Conservation (phyloP, 169 alveolate genomes). For the Cyclospora cayetanensis region DNA sequence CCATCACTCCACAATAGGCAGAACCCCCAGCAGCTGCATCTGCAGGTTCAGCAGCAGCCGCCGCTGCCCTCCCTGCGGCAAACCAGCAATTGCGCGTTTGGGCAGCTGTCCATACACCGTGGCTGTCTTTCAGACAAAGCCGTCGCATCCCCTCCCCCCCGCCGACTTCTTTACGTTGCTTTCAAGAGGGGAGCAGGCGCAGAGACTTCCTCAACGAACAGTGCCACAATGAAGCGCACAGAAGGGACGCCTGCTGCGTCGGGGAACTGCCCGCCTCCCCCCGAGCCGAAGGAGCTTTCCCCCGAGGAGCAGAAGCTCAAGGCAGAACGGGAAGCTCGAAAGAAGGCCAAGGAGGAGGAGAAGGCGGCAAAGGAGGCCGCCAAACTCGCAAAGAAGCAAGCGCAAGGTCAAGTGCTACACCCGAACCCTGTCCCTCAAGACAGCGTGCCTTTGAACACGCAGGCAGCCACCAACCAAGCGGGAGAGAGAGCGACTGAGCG, state of each 20-base stretch:
- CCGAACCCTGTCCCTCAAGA: background rate
- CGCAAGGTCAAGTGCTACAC: background rate
- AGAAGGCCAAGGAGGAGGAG: constrained; percentile 65
- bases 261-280: no score
- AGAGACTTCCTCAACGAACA: background rate
- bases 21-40: background rate
- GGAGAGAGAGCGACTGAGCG: no score
- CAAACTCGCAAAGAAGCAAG: constrained; percentile 13
- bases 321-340: background rate
- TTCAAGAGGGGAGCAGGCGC: no score
- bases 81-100: no score
- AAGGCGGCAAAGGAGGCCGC: constrained; percentile 69
- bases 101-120: no score
- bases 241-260: constrained; percentile 17
- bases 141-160: no score
- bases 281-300: background rate
- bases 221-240: constrained; percentile 12
- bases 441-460: background rate
- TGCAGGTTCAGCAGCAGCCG: background rate
- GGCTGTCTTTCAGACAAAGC: no score
- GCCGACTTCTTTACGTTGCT: no score
- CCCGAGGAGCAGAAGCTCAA: background rate
- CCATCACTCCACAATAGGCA: constrained; percentile 1
- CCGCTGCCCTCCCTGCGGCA: no score
- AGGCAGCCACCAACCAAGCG: background rate